Evolutionary conservation across 2,329 filamentous ascomycete species (phyloP).

Genomic region (Aspergillus pseudoterreus): DNA sequence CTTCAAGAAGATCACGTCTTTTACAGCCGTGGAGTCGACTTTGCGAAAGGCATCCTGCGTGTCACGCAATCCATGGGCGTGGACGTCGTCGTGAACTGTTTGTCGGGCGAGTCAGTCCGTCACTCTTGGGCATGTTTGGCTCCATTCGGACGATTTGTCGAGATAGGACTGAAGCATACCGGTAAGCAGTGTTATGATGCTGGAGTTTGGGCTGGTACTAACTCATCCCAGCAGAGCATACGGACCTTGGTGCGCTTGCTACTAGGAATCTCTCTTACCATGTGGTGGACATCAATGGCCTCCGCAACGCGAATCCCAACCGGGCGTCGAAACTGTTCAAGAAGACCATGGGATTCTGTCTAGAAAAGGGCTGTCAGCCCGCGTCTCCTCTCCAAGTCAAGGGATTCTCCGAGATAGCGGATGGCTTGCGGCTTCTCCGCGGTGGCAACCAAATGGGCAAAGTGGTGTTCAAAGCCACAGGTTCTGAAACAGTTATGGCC

Average conservation of each 20-base stretch:
- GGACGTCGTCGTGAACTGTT: neutral
- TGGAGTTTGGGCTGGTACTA: neutral
- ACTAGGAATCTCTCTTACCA: neutral
- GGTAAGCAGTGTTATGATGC: neutral
- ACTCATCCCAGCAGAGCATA: neutral
- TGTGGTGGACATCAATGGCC: neutral
- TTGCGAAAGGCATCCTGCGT: neutral
- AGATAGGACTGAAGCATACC: neutral
- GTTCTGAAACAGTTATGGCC: neutral
- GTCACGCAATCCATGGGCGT: neutral
- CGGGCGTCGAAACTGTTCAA: neutral
- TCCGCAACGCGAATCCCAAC: neutral
- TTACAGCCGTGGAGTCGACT: neutral
- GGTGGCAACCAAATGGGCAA: neutral
- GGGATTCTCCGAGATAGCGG: neutral
- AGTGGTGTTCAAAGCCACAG: neutral
- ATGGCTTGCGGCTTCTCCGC: neutral
- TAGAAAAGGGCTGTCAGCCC: neutral
- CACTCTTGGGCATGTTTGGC: neutral
- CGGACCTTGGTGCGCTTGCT: neutral
- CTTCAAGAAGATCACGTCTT: neutral
- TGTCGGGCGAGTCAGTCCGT: neutral
- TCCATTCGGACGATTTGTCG: neutral
- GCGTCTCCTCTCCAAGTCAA: neutral
- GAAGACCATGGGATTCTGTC: neutral